These are phyloP conservation scores for Ophiostoma perfectum DNA, from an alignment of 2,329 filamentous ascomycete genomes.

Conservation along the genomic window DNA sequence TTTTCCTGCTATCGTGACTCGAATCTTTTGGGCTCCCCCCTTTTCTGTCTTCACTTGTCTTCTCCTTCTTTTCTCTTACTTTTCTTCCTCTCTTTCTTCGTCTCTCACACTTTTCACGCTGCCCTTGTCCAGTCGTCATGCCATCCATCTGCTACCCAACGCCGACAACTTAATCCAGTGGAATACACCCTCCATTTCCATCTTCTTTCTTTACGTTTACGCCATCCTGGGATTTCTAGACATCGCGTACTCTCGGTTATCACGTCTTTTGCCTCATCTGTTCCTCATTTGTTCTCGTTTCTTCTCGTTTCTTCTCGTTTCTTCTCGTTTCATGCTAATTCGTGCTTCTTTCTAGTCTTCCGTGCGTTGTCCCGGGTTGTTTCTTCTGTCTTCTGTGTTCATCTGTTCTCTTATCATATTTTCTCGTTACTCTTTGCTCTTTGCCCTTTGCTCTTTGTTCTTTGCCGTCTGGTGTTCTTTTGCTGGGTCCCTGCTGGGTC, in stretches of 20 bases:
- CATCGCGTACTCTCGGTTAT: not conserved
- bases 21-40: not conserved
- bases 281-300: too few relatives aligned
- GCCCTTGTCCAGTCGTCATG: not conserved
- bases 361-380: too few relatives aligned
- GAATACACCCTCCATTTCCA: not conserved
- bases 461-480: too few relatives aligned
- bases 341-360: too few relatives aligned
- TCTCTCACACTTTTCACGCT: not conserved
- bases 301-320: too few relatives aligned
- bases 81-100: not conserved
- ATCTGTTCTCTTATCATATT: too few relatives aligned
- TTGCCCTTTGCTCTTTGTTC: too few relatives aligned
- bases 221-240: not conserved
- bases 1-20: not conserved
- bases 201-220: not conserved
- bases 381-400: too few relatives aligned
- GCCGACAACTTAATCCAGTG: not conserved
- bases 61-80: not conserved
- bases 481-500: too few relatives aligned
- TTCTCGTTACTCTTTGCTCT: too few relatives aligned
- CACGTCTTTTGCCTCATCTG: not conserved
- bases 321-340: too few relatives aligned
- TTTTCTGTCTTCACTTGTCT: not conserved
- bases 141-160: not conserved